Evolutionary conservation across 2,329 filamentous ascomycete genomes (phyloP).

Genomic region (Exophiala lecanii-corni): DNA sequence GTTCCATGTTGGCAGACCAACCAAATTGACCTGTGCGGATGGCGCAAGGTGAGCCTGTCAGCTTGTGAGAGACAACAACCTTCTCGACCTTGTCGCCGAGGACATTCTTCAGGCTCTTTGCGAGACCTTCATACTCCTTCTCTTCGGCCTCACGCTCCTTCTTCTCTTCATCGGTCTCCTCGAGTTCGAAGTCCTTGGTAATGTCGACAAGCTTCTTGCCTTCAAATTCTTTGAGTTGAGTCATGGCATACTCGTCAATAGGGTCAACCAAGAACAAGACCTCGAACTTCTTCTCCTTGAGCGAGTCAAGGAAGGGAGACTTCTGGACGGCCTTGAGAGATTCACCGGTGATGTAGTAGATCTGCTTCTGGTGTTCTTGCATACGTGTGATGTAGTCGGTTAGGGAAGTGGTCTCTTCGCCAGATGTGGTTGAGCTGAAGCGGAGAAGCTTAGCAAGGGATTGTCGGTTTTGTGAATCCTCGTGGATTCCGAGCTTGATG

Average conservation of each 20-base stretch:
- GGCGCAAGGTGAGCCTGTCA: slow-evolving; percentile 87
- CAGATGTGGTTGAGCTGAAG: slow-evolving; percentile 98
- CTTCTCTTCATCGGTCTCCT: slow-evolving; percentile 99
- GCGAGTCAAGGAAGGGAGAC: slow-evolving; percentile 97
- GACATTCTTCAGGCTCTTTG: slow-evolving; percentile 98
- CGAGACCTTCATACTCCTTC: slow-evolving; percentile 93
- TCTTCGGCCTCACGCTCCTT: slow-evolving; percentile 87
- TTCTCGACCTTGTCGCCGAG: slow-evolving; percentile 99
- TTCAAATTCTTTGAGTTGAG: slow-evolving; percentile 99
- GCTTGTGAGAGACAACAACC: slow-evolving; percentile 98
- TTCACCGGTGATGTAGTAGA: slow-evolving; percentile 99
- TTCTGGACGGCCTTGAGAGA: slow-evolving; percentile 96
- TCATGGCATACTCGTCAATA: slow-evolving; percentile 99
- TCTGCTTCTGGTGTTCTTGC: slow-evolving; percentile 99
- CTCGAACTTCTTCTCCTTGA: slow-evolving; percentile 99
- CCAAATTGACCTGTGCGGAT: slow-evolving; percentile 99
- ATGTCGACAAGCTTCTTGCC: slow-evolving; percentile 99
- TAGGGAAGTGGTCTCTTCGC: slow-evolving; percentile 90
- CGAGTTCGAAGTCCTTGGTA: slow-evolving; percentile 99
- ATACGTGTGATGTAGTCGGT: slow-evolving; percentile 98
- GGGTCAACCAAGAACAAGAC: slow-evolving; percentile 99
- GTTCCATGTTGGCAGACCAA: slow-evolving; percentile 99
- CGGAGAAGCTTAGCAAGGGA: slow-evolving; percentile 95
- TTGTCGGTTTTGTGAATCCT: slow-evolving; percentile 95
- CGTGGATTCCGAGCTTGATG: slow-evolving; percentile 99